Base-by-base conservation (phyloP, 129 eudicot species). In the Flaveria ramosissima region DNA sequence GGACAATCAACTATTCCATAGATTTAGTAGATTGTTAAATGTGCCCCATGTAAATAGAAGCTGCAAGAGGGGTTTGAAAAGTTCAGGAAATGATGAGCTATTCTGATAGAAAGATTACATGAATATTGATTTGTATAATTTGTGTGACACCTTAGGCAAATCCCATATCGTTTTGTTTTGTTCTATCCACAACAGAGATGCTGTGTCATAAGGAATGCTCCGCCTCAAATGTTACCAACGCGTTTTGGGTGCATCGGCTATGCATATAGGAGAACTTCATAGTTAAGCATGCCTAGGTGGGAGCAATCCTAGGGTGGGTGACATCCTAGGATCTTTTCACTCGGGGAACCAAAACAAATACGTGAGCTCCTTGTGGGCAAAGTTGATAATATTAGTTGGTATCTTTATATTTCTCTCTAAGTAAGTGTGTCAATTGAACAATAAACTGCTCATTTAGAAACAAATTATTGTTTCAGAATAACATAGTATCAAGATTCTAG, bases 391-490 rank as follows among this genome's bases (percentile, higher is more conserved):
- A 36, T 36, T 36, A 3, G 6, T 36, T 36, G 41, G 7, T 3
- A 36, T 41, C 16, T 19, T 32, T 17, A 36, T 26, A 3, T 17
- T 26, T 42, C 14, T 42, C 24, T 63, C 32, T 63, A 46, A 62
- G 79, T 16, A n/a, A 75, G 46, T 26, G 71, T 30, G 61, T 62
- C 52, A 65, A 16, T 45, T 72, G 65, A 57, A 55, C 12, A 3
- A 55, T 63, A 63, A 30, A 63, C 12, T 6, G 21, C 20, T 32
- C 45, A 7, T 20, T 76, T 50, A 50, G 41, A 50, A 32, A 20
- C 27, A 6, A 23, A 23, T 9, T 14, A 8, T 7, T 76, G 46
- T 42, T 10, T 63, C 43, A 62, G 14, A 9, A 12, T 27, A 36
- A 36, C 36, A 27, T 62, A 62, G 61, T 23, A 61, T 64, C 23